phyloP scores from a whole-genome alignment of 139 green algal species.

The Chlamydomonas sp. region DNA sequence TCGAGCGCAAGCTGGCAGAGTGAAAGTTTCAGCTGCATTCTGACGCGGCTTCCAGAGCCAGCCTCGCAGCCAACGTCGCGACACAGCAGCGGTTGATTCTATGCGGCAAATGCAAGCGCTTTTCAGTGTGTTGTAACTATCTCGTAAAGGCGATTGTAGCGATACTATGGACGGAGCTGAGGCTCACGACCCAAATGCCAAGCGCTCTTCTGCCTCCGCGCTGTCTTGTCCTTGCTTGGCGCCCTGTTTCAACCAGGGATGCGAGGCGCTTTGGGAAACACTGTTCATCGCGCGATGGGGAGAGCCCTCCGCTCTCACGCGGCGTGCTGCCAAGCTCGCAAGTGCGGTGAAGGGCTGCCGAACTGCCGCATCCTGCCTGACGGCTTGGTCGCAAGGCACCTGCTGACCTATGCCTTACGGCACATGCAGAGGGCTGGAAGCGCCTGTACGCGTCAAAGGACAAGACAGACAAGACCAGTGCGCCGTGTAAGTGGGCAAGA shows the following conservation, averaged over 20 bases:
- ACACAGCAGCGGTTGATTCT: too few relatives aligned
- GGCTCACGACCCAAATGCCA: neutral
- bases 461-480: slow-evolving; percentile 2
- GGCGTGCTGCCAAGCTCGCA: neutral
- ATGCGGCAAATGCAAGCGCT: too few relatives aligned
- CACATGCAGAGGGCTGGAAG: neutral
- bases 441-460: neutral
- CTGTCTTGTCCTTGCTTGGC: neutral
- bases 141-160: too few relatives aligned
- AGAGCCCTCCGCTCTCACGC: neutral
- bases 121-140: too few relatives aligned
- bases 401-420: neutral
- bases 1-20: too few relatives aligned
- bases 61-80: too few relatives aligned
- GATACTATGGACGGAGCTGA: too few relatives aligned
- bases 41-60: too few relatives aligned
- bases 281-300: slow-evolving; percentile 11
- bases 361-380: neutral
- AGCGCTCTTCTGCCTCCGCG: neutral
- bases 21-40: too few relatives aligned
- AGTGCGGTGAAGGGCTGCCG: neutral
- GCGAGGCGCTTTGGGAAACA: neutral
- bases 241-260: neutral
- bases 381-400: neutral
- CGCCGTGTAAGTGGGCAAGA: neutral